These are phyloP conservation scores for Elongisporangium anandrum DNA, from an alignment of 352 stramenopile genomes.

Conservation along the genomic window DNA sequence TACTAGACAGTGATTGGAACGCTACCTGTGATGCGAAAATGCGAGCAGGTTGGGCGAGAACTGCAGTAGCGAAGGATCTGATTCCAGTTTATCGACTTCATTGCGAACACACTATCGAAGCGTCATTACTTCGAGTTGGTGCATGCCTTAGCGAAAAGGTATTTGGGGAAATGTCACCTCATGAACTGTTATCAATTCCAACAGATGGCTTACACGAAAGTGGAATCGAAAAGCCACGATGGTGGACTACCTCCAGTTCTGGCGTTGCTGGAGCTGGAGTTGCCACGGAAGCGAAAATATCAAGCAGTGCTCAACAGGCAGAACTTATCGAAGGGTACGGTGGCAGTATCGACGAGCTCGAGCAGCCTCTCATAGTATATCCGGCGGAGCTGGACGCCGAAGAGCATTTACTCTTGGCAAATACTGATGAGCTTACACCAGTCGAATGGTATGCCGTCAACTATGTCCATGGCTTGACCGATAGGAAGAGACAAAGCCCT, in stretches of 20 bases:
- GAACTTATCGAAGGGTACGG: slow-evolving; percentile 51
- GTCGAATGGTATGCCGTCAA: slow-evolving; percentile 87
- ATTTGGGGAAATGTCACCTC: slow-evolving; percentile 68
- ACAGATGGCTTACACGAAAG: slow-evolving; percentile 28
- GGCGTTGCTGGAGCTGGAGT: slow-evolving; percentile 27
- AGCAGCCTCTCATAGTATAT: slow-evolving; percentile 45
- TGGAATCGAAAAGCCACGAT: slow-evolving; percentile 61
- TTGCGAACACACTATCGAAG: slow-evolving; percentile 76
- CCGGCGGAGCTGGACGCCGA: slow-evolving; percentile 71
- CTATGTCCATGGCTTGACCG: slow-evolving; percentile 57
- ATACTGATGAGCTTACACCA: slow-evolving; percentile 76
- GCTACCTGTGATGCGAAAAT: slow-evolving; percentile 76
- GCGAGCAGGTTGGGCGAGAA: slow-evolving; percentile 71
- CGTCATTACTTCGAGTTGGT: slow-evolving; percentile 64
- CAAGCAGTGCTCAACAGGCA: slow-evolving; percentile 23
- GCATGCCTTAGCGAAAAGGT: slow-evolving; percentile 76
- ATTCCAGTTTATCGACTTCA: slow-evolving; percentile 73
- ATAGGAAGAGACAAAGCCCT: slow-evolving; percentile 38
- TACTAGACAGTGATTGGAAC: slow-evolving; percentile 84
- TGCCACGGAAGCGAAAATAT: slow-evolving; percentile 13
- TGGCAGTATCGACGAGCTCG: slow-evolving; percentile 31
- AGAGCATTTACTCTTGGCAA: slow-evolving; percentile 77
- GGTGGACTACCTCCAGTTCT: slow-evolving; percentile 59
- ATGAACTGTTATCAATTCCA: slow-evolving; percentile 64
- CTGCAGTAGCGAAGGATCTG: slow-evolving; percentile 38